Base-by-base conservation (phyloP, 352 stramenopile species). In the Pythium volutum region DNA sequence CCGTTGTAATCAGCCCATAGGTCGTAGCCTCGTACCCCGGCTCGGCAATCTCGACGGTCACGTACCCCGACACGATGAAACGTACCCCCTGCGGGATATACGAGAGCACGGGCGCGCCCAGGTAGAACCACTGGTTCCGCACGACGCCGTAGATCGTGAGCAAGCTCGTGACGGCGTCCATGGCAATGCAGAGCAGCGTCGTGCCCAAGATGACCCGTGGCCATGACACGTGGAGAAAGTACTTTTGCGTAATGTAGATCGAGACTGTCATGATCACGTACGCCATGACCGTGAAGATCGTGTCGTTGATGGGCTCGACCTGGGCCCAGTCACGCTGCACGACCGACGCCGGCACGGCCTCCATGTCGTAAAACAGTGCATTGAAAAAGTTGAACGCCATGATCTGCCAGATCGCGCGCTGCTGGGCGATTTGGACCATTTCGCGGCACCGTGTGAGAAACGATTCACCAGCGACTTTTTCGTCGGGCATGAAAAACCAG, bases 1-100 rank as follows among this genome's bases (percentile, higher is more conserved):
- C 55, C 23, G 70, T 76, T 12, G 73, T 80, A 26, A 76, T 41
- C 22, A 80, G 62, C 4, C 69, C 70, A 50, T 74, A 71, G 22
- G 64, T 20, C 5, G 48, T 43, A 29, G 46, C 54, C 41, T 66
- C 57, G 61, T 55, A 46, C 6, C 66, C 66, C 12, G 52, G 41
- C 34, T 59, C 36, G 29, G 62, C 41, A 6, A 73, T 59, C 52
- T 73, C 66, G 11, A 69, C 55, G 23, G 63, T 55, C 29, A 67
- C 59, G 42, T 63, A 69, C 22, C 54, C 64, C 23, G 54, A 54
- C 18, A 73, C 61, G 25, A 73, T 66, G 53, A 69, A 73, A 8
- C 61, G 60, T 25, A 69, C 53, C 33, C 51, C 61, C 16, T 62
- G 26, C 18, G 66, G 60, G 25, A 73, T 42, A 42, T 69, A 58